These are phyloP conservation scores for Xylaria sp. DNA, from an alignment of 2,329 filamentous ascomycete genomes.

Conservation along the genomic window DNA sequence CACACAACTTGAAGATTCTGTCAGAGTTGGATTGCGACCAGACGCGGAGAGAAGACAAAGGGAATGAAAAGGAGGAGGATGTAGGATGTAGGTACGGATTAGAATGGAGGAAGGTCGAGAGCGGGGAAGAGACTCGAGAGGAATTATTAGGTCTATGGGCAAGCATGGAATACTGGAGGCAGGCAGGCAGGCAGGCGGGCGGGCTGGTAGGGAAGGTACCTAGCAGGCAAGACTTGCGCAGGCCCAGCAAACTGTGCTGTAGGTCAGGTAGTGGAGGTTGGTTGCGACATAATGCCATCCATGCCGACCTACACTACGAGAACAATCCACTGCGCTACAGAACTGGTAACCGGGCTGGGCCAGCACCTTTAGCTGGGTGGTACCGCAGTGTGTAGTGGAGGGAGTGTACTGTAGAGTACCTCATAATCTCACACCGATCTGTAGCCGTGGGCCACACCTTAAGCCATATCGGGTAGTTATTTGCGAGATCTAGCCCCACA, in stretches of 20 bases:
- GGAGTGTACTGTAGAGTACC: neutral
- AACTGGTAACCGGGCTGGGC: neutral
- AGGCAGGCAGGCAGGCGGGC: neutral
- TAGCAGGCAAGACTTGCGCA: neutral
- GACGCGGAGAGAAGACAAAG: slow-evolving; percentile 16
- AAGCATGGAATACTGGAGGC: neutral
- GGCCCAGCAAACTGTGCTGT: neutral
- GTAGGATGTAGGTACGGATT: no score
- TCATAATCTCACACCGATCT: no score
- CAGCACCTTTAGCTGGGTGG: neutral
- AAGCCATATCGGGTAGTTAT: no score
- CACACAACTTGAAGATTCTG: slow-evolving; percentile 14
- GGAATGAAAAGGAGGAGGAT: slow-evolving; percentile 19
- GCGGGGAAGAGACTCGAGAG: slow-evolving; percentile 11
- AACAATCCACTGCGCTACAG: neutral
- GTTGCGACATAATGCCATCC: neutral
- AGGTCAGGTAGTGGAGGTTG: neutral
- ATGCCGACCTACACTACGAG: neutral
- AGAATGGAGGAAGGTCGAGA: slow-evolving; percentile 17
- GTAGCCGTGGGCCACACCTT: no score
- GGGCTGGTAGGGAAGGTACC: neutral
- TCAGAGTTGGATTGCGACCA: slow-evolving; percentile 15
- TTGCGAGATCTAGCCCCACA: no score
- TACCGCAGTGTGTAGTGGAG: neutral
- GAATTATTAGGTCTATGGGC: neutral